Evolutionary conservation across 257 asterid species (phyloP).

Genomic region (Solanum peruvianum): DNA sequence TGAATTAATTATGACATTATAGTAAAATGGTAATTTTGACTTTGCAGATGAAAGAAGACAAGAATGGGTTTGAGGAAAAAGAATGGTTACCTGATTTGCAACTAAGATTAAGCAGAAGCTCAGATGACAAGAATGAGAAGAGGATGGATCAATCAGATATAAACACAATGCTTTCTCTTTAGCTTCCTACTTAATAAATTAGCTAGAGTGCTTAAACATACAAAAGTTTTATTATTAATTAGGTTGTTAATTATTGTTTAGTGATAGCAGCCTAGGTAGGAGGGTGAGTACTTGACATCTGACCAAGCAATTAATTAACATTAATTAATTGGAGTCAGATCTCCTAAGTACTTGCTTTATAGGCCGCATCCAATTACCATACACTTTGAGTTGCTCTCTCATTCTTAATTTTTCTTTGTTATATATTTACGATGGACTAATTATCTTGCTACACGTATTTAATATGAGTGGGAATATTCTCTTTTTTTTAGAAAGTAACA

Average conservation of each 20-base stretch:
- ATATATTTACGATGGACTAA: background rate
- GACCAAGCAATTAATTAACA: conserved; percentile 34
- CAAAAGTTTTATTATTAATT: background rate
- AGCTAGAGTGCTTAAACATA: background rate
- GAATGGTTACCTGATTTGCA: conserved; percentile 38
- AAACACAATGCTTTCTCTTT: conserved; percentile 74
- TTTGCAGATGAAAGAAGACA: conserved; percentile 36
- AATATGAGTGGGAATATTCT: background rate
- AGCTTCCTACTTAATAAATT: conserved; percentile 17
- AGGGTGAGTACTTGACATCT: conserved; percentile 64
- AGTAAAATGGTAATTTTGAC: background rate
- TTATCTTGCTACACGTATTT: background rate
- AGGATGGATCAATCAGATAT: conserved; percentile 32
- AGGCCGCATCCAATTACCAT: background rate
- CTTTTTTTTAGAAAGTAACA: background rate
- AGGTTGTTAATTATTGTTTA: background rate
- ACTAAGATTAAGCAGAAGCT: conserved; percentile 36
- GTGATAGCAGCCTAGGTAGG: background rate
- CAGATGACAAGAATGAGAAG: conserved; percentile 18
- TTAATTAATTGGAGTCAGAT: conserved; percentile 41
- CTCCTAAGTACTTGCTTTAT: conserved; percentile 44
- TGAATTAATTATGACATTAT: background rate
- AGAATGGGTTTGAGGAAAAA: conserved; percentile 3
- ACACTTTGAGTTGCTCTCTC: background rate
- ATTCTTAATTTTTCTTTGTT: background rate